Conservation (phyloP, 2,329 filamentous ascomycete species). For the Trichoderma gracile region DNA sequence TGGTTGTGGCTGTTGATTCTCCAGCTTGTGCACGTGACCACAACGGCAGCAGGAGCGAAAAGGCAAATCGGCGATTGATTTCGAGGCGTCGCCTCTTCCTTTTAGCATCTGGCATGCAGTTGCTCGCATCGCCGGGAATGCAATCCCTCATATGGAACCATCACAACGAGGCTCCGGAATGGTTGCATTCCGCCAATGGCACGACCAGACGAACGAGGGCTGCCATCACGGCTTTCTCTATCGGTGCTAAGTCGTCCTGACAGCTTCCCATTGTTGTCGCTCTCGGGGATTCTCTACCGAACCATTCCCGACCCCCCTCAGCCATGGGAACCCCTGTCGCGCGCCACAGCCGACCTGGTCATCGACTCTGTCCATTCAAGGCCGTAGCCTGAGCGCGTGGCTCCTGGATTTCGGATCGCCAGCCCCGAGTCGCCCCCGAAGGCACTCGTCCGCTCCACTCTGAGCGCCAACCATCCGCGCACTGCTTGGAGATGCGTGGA, state of each 20-base stretch:
- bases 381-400: neutral
- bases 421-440: neutral
- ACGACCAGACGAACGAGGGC: neutral
- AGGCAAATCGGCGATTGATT: neutral
- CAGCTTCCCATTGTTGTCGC: neutral
- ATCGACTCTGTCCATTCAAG: conserved; percentile 4
- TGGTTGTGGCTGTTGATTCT: neutral
- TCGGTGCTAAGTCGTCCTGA: neutral
- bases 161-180: neutral
- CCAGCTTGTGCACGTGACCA: conserved; percentile 2
- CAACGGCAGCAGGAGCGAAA: neutral
- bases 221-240: neutral
- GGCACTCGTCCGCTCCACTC: neutral
- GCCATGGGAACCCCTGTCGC: neutral
- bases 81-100: conserved; percentile 5
- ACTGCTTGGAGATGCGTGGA: neutral
- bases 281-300: conserved; percentile 15
- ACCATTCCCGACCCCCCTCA: neutral
- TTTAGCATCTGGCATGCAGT: conserved; percentile 12
- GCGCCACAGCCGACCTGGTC: conserved; percentile 16
- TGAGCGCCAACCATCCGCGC: neutral
- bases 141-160: conserved; percentile 6
- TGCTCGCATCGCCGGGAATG: neutral
- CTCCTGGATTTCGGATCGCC: neutral
- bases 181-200: conserved; percentile 15